Evolutionary conservation across 257 asterid genomes (phyloP).

Genomic region (Capsicum chinense): DNA sequence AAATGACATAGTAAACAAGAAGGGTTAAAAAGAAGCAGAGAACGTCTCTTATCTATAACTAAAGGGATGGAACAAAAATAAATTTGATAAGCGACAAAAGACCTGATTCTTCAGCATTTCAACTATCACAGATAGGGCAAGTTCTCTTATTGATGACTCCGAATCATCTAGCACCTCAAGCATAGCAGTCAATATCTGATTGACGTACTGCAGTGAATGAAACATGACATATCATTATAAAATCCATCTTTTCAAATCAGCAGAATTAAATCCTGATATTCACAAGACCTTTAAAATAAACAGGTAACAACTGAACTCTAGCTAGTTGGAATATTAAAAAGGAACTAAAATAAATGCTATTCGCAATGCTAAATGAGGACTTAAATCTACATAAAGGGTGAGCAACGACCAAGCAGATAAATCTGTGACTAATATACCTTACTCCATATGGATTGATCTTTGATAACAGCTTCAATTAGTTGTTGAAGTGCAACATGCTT

Average conservation of each 20-base stretch:
- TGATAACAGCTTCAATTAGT: conserved; percentile 70
- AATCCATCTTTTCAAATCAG: conserved; percentile 21
- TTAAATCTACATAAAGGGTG: background rate
- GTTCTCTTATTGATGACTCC: conserved; percentile 81
- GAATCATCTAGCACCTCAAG: conserved; percentile 93
- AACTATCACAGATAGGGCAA: conserved; percentile 69
- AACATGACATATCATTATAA: conserved; percentile 28
- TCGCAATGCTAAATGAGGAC: background rate
- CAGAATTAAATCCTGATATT: background rate
- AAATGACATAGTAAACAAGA: background rate
- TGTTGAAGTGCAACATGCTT: conserved; percentile 84
- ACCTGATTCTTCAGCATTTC: conserved; percentile 99
- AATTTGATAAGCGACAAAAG: conserved; percentile 30
- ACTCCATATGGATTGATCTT: conserved; percentile 81
- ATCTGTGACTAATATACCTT: conserved; percentile 54
- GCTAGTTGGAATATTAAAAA: conserved; percentile 32
- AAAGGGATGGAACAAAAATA: background rate
- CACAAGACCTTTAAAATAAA: conserved; percentile 4
- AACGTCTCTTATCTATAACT: background rate
- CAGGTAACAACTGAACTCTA: conserved; percentile 10
- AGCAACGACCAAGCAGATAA: conserved; percentile 24
- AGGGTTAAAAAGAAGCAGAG: conserved; percentile 4
- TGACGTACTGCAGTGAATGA: conserved; percentile 75
- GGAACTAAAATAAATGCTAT: conserved; percentile 24
- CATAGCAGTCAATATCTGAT: conserved; percentile 87